These are phyloP conservation scores for Hibiscus mutabilis DNA, from an alignment of 345 rosid species.

Conservation along the genomic window DNA sequence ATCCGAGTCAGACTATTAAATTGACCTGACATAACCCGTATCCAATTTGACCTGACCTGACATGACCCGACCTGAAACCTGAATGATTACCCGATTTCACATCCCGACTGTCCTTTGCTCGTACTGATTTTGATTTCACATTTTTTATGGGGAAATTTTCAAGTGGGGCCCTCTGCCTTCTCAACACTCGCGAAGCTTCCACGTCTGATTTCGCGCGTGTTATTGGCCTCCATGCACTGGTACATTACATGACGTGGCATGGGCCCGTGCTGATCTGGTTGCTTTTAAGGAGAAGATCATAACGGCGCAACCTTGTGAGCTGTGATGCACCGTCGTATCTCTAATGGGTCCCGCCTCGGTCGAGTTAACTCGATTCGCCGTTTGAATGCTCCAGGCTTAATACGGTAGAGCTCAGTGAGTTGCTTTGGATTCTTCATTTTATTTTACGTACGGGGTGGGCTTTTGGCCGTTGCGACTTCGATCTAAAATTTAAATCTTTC, in stretches of 20 bases:
- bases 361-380: not conserved
- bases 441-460: too few relatives aligned
- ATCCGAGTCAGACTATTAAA: too few relatives aligned
- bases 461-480: too few relatives aligned
- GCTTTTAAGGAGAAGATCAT: not conserved
- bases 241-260: not conserved
- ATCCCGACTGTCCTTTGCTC: too few relatives aligned
- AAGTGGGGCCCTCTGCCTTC: not conserved
- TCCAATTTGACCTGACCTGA: too few relatives aligned
- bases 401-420: not conserved
- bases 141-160: not conserved
- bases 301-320: not conserved
- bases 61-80: too few relatives aligned
- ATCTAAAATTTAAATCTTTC: too few relatives aligned
- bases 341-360: not conserved
- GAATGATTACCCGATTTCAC: too few relatives aligned
- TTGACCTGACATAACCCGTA: too few relatives aligned
- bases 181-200: slow-evolving; percentile 19
- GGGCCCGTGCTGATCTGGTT: slow-evolving; percentile 13
- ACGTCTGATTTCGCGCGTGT: slow-evolving; percentile 5
- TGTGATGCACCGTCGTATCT: slow-evolving; percentile 7
- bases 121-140: not conserved
- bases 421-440: not conserved
- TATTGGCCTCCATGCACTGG: not conserved
- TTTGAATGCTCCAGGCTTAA: too few relatives aligned